Conservation (phyloP, 2,329 filamentous ascomycete genomes). For the Epichloe sibirici region DNA sequence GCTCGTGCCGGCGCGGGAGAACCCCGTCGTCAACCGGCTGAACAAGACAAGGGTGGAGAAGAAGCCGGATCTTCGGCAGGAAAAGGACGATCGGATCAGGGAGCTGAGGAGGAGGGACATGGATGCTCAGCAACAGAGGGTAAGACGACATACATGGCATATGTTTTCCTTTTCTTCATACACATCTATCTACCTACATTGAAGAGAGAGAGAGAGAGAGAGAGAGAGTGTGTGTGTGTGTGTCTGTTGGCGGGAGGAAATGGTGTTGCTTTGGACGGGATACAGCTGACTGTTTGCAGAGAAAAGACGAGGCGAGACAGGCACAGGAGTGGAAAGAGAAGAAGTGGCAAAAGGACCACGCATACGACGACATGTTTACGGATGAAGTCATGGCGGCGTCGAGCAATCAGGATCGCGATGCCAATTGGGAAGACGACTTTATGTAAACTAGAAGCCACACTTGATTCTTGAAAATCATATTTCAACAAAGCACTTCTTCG, state of each 20-base stretch:
- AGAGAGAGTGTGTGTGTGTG: too few relatives aligned
- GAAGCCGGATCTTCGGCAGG: conserved; percentile 69
- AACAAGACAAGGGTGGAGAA: conserved; percentile 93
- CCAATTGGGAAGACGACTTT: conserved; percentile 81
- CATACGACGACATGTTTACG: conserved; percentile 83
- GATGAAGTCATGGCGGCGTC: conserved; percentile 66
- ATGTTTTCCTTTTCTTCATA: conserved; percentile 11
- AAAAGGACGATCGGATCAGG: conserved; percentile 65
- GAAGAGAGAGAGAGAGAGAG: too few relatives aligned
- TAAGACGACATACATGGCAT: conserved; percentile 19
- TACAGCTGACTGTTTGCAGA: conserved; percentile 30
- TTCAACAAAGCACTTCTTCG: neutral
- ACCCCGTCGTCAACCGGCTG: conserved; percentile 87
- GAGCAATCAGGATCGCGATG: conserved; percentile 75
- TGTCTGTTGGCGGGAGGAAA: too few relatives aligned
- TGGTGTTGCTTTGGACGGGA: too few relatives aligned
- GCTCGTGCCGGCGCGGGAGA: conserved; percentile 69
- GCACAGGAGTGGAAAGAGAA: conserved; percentile 75
- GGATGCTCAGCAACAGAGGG: conserved; percentile 46
- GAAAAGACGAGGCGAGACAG: conserved; percentile 62
- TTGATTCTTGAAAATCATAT: neutral
- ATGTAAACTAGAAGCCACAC: conserved; percentile 43
- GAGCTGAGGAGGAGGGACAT: conserved; percentile 63
- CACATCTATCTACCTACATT: too few relatives aligned
- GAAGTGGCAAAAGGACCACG: conserved; percentile 94